Base-by-base conservation (phyloP, 106 monocot species). In the Hemerocallis citrina region DNA sequence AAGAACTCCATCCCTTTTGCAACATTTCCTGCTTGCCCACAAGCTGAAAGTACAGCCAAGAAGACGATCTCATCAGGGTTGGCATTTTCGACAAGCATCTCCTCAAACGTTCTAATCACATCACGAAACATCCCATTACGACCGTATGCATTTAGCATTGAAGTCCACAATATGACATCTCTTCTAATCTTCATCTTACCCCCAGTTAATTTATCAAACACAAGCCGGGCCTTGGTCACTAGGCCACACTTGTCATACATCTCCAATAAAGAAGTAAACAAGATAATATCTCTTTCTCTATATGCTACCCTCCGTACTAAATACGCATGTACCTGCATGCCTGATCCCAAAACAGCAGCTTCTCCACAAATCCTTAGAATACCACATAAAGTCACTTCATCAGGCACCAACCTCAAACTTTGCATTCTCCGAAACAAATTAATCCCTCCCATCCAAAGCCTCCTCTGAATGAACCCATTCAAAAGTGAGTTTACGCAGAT, bases 211-310 rank as follows among this genome's bases (percentile, higher is more conserved):
- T n/a, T n/a, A 0, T 66, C 73, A 42, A 91, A 91, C 24, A 74
- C 77, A 10, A 58, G 63, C 42, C 67, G 6, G 43, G 85, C 85
- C 27, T 82, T 77, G 17, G 17, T 27, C n/a, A 64, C 68, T 8
- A 72, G 66, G 6, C 82, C 90, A 22, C 74, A 82, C 56, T 69
- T 85, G 11, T 77, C 90, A 56, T 91, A 91, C 90, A 91, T 85
- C 52, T 85, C 82, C 30, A 91, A 69, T 17, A 91, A 43, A 0
- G 62, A 68, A 28, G 79, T 83, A 29, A 64, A 52, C 27, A 85
- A 37, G 34, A 73, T 64, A 12, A 47, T 55, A 59, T 90, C 85
- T 24, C 34, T 14, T 19, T 63, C 61, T n/a, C 54, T 14, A 46
- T 7, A n/a, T 11, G 35, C 15, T 0, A 45, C 14, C 47, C 65